These are phyloP conservation scores for Brasenia schreberi DNA, from an alignment of 164 flowering plant species.

Conservation along the genomic window DNA sequence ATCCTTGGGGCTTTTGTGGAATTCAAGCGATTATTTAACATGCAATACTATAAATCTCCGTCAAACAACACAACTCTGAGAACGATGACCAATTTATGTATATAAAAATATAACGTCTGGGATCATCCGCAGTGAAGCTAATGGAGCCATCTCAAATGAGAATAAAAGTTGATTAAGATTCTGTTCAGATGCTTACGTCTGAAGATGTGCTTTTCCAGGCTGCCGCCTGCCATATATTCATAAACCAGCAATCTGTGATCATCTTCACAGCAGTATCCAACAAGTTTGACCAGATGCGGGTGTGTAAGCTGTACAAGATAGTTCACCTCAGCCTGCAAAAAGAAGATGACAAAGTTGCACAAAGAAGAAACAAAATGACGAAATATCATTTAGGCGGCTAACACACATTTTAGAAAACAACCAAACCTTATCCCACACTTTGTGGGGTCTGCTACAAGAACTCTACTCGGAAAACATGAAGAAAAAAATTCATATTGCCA, in stretches of 20 bases:
- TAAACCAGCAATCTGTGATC: slow-evolving; percentile 82
- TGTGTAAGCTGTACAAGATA: slow-evolving; percentile 82
- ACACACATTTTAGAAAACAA: background rate
- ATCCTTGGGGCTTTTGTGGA: too few relatives aligned
- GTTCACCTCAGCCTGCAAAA: slow-evolving; percentile 81
- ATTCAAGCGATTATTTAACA: too few relatives aligned
- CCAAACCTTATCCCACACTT: too few relatives aligned
- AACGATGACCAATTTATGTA: background rate
- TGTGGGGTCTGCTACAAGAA: too few relatives aligned
- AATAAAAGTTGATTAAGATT: background rate
- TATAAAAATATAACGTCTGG: background rate
- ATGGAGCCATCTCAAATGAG: background rate
- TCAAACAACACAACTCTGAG: background rate
- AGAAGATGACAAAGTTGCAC: background rate
- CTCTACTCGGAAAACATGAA: too few relatives aligned
- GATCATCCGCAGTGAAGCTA: background rate
- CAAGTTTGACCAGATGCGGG: slow-evolving; percentile 83
- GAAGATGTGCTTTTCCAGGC: slow-evolving; percentile 83
- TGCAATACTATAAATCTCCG: background rate
- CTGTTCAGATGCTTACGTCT: slow-evolving; percentile 42
- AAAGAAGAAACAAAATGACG: background rate
- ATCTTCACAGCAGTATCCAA: slow-evolving; percentile 91
- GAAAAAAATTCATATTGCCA: too few relatives aligned
- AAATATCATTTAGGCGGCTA: background rate
- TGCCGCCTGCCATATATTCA: slow-evolving; percentile 85